A percentile compares a stretch with the other conserved stretches of the same genome.
phyloP scores from a whole-genome alignment of 1,284 basidiomycete genomes.

The Cerioporus squamosus region DNA sequence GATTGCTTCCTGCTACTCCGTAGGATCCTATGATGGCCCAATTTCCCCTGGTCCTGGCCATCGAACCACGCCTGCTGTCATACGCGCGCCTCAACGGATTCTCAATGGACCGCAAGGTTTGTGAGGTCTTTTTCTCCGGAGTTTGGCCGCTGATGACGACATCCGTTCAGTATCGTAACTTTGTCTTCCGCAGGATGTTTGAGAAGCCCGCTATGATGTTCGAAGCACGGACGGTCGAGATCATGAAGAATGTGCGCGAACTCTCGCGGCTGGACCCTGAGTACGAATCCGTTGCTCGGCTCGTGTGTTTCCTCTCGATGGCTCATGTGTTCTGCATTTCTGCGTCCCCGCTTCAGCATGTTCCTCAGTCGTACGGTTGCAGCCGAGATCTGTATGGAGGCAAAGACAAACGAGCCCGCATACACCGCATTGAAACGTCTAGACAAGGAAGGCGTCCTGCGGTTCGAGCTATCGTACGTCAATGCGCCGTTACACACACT shows the following conservation, averaged over 20 bases:
- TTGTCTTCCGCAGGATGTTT: slow-evolving; percentile 82
- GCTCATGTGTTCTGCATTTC: slow-evolving; percentile 16
- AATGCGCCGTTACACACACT: slow-evolving; percentile 14
- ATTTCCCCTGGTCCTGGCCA: slow-evolving; percentile 72
- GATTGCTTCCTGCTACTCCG: slow-evolving; percentile 10
- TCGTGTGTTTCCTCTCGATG: slow-evolving; percentile 4
- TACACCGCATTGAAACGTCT: slow-evolving; percentile 69
- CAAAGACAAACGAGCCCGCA: slow-evolving; percentile 65
- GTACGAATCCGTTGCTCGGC: slow-evolving; percentile 43
- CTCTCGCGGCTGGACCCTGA: slow-evolving; percentile 66
- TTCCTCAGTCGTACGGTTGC: slow-evolving; percentile 79
- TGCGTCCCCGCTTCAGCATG: slow-evolving; percentile 52
- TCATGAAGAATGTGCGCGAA: slow-evolving; percentile 68
- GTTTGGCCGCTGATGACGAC: slow-evolving; percentile 9
- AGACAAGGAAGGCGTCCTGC: slow-evolving; percentile 61
- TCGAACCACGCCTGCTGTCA: slow-evolving; percentile 75
- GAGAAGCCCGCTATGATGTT: slow-evolving; percentile 57
- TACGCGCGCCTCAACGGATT: slow-evolving; percentile 74
- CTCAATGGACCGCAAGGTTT: slow-evolving; percentile 72
- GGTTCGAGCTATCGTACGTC: slow-evolving; percentile 58
- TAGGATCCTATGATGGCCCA: slow-evolving; percentile 78
- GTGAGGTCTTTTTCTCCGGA: slow-evolving; percentile 17
- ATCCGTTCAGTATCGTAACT: slow-evolving; percentile 68
- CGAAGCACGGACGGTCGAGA: slow-evolving; percentile 60
- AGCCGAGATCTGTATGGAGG: slow-evolving; percentile 79